phyloP scores from a whole-genome alignment of 2,329 filamentous ascomycete species.

The Trichoderma gracile region DNA sequence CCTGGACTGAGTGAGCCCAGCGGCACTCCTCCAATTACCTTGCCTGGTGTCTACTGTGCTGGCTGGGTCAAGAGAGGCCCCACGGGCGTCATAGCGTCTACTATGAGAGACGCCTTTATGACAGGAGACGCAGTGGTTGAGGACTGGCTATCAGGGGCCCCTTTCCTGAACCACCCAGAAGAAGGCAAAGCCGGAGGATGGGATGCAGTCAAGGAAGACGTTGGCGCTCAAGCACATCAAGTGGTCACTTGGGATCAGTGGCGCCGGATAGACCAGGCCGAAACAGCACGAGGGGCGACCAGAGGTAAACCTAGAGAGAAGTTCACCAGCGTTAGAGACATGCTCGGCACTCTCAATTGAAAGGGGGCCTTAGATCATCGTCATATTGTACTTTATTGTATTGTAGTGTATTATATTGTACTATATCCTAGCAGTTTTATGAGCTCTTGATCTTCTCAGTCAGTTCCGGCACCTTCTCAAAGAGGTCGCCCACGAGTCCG shows the following conservation, averaged over 20 bases:
- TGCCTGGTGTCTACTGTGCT: conserved; percentile 81
- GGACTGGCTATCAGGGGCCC: conserved; percentile 63
- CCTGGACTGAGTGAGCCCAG: conserved; percentile 28
- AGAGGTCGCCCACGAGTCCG: conserved; percentile 90
- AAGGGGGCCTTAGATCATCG: not conserved
- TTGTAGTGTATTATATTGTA: conserved; percentile 28
- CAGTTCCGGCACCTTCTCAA: conserved; percentile 92
- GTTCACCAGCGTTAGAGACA: conserved; percentile 58
- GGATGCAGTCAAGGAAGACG: conserved; percentile 69
- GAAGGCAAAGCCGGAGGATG: conserved; percentile 57
- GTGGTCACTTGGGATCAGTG: conserved; percentile 83
- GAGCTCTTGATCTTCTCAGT: conserved; percentile 85
- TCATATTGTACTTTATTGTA: conserved; percentile 30
- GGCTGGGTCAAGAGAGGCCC: conserved; percentile 97
- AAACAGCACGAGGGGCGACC: conserved; percentile 64
- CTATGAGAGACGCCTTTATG: conserved; percentile 90
- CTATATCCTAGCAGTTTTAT: conserved; percentile 34
- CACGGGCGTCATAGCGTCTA: conserved; percentile 92
- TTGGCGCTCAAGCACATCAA: conserved; percentile 53
- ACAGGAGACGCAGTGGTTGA: conserved; percentile 79
- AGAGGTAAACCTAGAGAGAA: conserved; percentile 79
- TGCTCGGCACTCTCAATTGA: conserved; percentile 55
- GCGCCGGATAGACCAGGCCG: conserved; percentile 76
- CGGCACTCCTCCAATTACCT: conserved; percentile 42
- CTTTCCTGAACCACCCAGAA: conserved; percentile 41